Conservation (phyloP, 2,329 filamentous ascomycete genomes). For the Cercospora sesami region DNA sequence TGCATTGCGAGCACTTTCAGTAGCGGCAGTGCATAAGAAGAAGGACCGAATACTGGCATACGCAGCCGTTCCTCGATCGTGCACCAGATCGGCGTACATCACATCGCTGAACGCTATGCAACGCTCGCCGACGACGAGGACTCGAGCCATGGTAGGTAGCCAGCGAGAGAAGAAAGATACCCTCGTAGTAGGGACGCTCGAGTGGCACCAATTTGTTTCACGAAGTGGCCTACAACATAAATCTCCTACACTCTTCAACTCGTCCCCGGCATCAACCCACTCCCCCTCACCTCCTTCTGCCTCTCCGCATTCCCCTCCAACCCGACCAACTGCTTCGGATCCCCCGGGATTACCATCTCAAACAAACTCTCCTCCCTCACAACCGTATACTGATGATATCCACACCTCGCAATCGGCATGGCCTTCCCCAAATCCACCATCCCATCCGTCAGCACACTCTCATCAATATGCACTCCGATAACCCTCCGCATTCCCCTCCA, state of each 20-base stretch:
- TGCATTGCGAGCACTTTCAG: neutral
- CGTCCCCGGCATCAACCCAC: slow-evolving; percentile 15
- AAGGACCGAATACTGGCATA: neutral
- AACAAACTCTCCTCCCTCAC: slow-evolving; percentile 54
- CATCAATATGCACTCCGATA: slow-evolving; percentile 59
- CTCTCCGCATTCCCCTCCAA: slow-evolving; percentile 38
- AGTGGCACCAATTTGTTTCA: neutral
- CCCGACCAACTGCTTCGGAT: slow-evolving; percentile 37
- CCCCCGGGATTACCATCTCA: slow-evolving; percentile 54
- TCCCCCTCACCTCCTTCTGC: slow-evolving; percentile 39
- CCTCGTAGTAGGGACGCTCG: neutral
- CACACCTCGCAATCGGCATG: slow-evolving; percentile 60
- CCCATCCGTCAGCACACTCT: slow-evolving; percentile 56
- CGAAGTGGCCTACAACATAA: neutral
- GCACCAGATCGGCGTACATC: neutral
- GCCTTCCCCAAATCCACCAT: slow-evolving; percentile 58
- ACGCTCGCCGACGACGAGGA: neutral
- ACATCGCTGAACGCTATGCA: neutral
- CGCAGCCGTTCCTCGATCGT: neutral
- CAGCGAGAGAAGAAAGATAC: neutral
- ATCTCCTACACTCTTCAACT: neutral
- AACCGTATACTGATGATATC: slow-evolving; percentile 61
- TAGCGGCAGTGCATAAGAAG: neutral
- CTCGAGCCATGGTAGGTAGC: neutral
- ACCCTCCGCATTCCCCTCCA: slow-evolving; percentile 39